Conservation (phyloP, 768 basidiomycete genomes). For the Cyathus striatus region DNA sequence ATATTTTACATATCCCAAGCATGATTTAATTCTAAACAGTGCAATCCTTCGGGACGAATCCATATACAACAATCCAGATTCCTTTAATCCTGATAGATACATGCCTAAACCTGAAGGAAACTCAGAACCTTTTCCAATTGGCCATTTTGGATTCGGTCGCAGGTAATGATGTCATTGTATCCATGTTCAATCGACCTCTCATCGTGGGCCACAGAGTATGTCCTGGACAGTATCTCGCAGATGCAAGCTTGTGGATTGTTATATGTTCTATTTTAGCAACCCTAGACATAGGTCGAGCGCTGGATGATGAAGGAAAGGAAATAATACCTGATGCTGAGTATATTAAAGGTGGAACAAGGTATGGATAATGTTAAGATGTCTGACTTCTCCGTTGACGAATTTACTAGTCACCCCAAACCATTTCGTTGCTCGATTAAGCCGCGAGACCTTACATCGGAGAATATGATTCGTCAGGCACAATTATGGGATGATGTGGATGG, state of each 20-base stretch:
- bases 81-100: slow-evolving; percentile 20
- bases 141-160: slow-evolving; percentile 22
- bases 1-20: not conserved
- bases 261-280: slow-evolving; percentile 20
- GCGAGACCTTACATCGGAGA: too few relatives aligned
- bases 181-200: not conserved
- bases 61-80: slow-evolving; percentile 16
- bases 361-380: not conserved
- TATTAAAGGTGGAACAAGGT: slow-evolving; percentile 29
- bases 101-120: slow-evolving; percentile 10
- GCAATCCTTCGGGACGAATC: slow-evolving; percentile 19
- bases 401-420: slow-evolving; percentile 17
- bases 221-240: slow-evolving; percentile 38
- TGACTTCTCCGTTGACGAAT: not conserved
- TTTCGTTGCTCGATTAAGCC: slow-evolving; percentile 19
- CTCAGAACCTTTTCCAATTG: slow-evolving; percentile 17
- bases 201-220: slow-evolving; percentile 17
- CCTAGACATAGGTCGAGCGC: slow-evolving; percentile 16
- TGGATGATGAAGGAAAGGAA: slow-evolving; percentile 8
- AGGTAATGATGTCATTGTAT: slow-evolving; percentile 7
- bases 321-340: slow-evolving; percentile 26
- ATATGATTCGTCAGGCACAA: too few relatives aligned
- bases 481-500: too few relatives aligned
- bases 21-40: slow-evolving; percentile 6
- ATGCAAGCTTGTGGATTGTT: slow-evolving; percentile 29